phyloP scores from a whole-genome alignment of 805 yeast species.

The Metschnikowia aberdeeniae region DNA sequence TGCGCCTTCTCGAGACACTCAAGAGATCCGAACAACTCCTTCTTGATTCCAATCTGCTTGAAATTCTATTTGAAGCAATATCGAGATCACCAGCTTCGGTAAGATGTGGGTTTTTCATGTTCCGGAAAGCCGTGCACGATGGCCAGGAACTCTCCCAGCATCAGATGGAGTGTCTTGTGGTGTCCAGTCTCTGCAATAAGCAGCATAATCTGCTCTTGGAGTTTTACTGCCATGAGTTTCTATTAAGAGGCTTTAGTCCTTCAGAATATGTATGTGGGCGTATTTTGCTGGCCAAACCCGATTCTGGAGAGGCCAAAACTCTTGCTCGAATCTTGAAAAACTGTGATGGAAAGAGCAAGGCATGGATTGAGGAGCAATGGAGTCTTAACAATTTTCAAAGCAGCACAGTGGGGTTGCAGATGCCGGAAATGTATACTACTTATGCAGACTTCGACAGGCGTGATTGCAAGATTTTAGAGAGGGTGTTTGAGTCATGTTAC shows the following conservation, averaged over 20 bases:
- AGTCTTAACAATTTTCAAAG: background rate
- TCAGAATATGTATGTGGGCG: background rate
- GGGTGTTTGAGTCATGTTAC: slow-evolving; percentile 5
- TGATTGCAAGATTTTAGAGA: slow-evolving; percentile 23
- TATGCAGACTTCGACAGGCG: slow-evolving; percentile 19
- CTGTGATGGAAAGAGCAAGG: background rate
- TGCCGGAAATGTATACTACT: slow-evolving; percentile 13
- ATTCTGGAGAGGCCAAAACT: background rate
- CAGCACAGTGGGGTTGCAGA: background rate
- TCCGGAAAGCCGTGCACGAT: slow-evolving; percentile 17
- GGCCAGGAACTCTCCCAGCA: slow-evolving; percentile 9
- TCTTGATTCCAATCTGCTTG: slow-evolving; percentile 18
- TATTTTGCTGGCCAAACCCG: background rate
- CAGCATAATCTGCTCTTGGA: slow-evolving; percentile 10
- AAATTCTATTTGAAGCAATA: slow-evolving; percentile 25
- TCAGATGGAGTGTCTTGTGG: slow-evolving; percentile 16
- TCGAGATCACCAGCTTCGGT: slow-evolving; percentile 27
- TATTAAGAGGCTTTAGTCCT: background rate
- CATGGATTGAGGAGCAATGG: background rate
- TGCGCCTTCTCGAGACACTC: slow-evolving; percentile 26
- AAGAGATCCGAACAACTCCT: slow-evolving; percentile 5
- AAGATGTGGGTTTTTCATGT: slow-evolving; percentile 23
- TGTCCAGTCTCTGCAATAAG: slow-evolving; percentile 10
- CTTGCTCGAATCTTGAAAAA: background rate
- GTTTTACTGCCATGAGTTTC: slow-evolving; percentile 5